Base-by-base conservation (phyloP, 2,329 filamentous ascomycete genomes). In the Pestalotiopsis sp. region DNA sequence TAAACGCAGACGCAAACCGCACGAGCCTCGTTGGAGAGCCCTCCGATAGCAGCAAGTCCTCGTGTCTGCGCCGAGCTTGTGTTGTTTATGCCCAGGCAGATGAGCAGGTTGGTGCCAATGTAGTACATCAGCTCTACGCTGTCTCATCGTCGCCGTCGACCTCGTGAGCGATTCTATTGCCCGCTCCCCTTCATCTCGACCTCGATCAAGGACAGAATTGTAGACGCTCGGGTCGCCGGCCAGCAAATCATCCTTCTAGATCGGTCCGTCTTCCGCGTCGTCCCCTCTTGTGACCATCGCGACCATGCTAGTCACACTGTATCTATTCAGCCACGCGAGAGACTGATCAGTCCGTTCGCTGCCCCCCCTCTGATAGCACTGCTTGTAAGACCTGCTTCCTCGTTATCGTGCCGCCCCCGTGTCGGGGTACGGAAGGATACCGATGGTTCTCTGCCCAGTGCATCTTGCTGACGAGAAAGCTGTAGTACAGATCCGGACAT, bases 341-440 rank as follows among this genome's bases (percentile, higher is more conserved):
- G 77, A 70, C 83, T 85, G 70, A 89, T 73, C 72, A 90, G 74
- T 7, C 85, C 87, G 73, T 83, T 85, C 13, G 83, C 86, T 9
- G 86, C 87, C 59, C 83, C 80, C 4, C 83, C 86, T 68, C 83
- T 83, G 49, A 84, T 79, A 20, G 81, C 82, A 74, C 82, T 85
- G 70, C 81, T 85, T 64, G 81, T 81, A 65, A 85, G 71, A 25
- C 70, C 71, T n/a, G 75, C 77, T n/a, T 73, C 75, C 4, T 73
- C 68, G 14, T 82, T 36, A 7, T 36, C 12, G 17, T 40, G 25
- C 9, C 52, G 52, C 31, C 12, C 6, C n/a, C 57, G 66, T 23
- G 66, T 49, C 31, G 66, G 66, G 5, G 65, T 66, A 14, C 20
- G 40, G 27, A 60, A 49, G n/a, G 52, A 23, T 75, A 66, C 31